Base-by-base conservation (phyloP, 2,329 filamentous ascomycete genomes). In the Emericellopsis cladophorae region DNA sequence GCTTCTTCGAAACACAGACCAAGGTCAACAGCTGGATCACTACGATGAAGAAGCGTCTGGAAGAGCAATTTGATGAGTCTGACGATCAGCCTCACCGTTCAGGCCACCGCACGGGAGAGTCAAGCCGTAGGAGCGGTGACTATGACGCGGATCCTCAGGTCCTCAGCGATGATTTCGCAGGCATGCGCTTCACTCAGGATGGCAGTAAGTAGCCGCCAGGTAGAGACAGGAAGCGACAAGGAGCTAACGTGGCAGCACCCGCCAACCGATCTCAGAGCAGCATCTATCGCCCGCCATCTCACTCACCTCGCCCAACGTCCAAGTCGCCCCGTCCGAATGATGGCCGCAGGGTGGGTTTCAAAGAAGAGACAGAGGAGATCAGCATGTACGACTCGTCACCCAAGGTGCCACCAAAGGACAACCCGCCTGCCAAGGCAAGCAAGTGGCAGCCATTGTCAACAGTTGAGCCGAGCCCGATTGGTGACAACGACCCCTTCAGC, bases 401-500 rank as follows among this genome's bases (percentile, higher is more conserved):
- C 26, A 69, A 57, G 57, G 64, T 65, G 40, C 69, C 61, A 23
- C 67, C 66, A 49, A 78, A 70, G 60, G 76, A 70, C 55, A 61
- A 49, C 45, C 53, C 58, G 24, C 54, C 62, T 29, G 56, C 56
- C n/a, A 92, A 88, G 65, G 63, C 76, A 36, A 95, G 89, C 73
- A 98, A 98, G 66, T 98, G 92, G 92, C 90, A 98, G 61, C 90
- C 92, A 9, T 67, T 98, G 51, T 87, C 89, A 11, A 74, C 81
- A 0, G 79, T 95, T 12, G 48, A 93, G 39, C 87, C 89, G 1
- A 81, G 76, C 47, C 89, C 90, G 12, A 83, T 95, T 46, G 72
- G 75, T 11, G 88, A 96, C 50, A 90, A 95, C 52, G 92, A 98
- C 55, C 92, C 92, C 0, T 98, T 98, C 64, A 95, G 88, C 54